Evolutionary conservation across 106 monocot species (phyloP).

Genomic region (Platanthera zijinensis): DNA sequence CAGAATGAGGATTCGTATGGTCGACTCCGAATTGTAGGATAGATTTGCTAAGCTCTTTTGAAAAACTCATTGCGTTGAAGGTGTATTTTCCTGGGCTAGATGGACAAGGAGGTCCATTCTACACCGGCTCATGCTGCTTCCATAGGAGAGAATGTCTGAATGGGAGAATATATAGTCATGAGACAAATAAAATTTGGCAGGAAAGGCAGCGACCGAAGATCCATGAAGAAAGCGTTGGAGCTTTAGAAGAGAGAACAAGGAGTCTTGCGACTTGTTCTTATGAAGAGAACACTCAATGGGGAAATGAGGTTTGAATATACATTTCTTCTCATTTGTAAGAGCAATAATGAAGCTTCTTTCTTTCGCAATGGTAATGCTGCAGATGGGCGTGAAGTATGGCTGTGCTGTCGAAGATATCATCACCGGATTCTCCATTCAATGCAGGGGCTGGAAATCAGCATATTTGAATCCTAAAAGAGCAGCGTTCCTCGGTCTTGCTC

Average conservation of each 20-base stretch:
- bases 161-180: conserved; percentile 14
- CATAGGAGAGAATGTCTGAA: conserved; percentile 31
- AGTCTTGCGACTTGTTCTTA: conserved; percentile 21
- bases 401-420: conserved; percentile 69
- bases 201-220: background rate
- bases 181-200: background rate
- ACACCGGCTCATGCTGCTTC: conserved; percentile 39
- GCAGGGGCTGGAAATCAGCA: conserved; percentile 64
- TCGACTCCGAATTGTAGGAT: too few species aligned
- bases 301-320: conserved; percentile 30
- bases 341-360: background rate
- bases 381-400: conserved; percentile 70
- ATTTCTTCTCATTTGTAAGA: background rate
- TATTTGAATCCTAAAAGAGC: conserved; percentile 41
- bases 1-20: too few species aligned
- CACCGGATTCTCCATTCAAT: conserved; percentile 63
- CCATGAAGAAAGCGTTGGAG: background rate
- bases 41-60: background rate
- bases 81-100: conserved; percentile 46
- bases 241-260: conserved; percentile 23
- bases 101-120: conserved; percentile 27
- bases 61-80: conserved; percentile 12
- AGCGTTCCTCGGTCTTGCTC: conserved; percentile 54
- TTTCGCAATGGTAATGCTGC: background rate
- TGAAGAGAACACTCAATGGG: conserved; percentile 43